Conservation (phyloP, 176 grass and related monocot genomes). For the Bothriochloa decipiens region DNA sequence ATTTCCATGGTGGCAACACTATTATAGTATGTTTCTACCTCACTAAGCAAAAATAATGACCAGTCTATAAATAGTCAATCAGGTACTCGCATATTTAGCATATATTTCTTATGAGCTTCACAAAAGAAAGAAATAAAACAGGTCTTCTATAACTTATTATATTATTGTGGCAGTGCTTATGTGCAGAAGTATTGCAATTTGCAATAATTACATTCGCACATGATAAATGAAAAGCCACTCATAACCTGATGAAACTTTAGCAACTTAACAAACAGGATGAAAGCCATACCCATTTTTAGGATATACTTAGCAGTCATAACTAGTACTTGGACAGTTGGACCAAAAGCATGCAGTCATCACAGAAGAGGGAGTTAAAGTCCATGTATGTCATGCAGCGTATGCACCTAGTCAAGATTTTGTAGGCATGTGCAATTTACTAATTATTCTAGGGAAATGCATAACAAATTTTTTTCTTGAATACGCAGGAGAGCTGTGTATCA, state of each 20-base stretch:
- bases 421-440: neutral
- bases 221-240: neutral
- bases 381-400: slow-evolving; percentile 2
- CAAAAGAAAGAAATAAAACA: neutral
- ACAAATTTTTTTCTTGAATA: neutral
- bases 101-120: neutral
- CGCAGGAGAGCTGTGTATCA: too few species aligned
- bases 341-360: neutral
- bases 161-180: neutral
- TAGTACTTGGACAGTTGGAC: neutral
- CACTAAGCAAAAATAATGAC: neutral
- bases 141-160: slow-evolving; percentile 3
- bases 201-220: neutral
- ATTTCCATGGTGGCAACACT: slow-evolving; percentile 2
- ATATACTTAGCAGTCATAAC: slow-evolving; percentile 18
- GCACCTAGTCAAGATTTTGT: slow-evolving; percentile 1
- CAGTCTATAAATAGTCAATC: neutral
- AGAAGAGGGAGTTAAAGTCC: neutral
- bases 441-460: slow-evolving; percentile 15
- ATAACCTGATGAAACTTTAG: neutral
- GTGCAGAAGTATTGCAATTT: neutral
- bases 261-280: neutral
- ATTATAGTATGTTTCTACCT: neutral
- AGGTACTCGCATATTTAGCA: neutral
- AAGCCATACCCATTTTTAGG: neutral